A percentile compares a stretch with the other conserved stretches of the same genome.
phyloP scores from a whole-genome alignment of 441 rosid species.

The Arabidopsis hybrid region DNA sequence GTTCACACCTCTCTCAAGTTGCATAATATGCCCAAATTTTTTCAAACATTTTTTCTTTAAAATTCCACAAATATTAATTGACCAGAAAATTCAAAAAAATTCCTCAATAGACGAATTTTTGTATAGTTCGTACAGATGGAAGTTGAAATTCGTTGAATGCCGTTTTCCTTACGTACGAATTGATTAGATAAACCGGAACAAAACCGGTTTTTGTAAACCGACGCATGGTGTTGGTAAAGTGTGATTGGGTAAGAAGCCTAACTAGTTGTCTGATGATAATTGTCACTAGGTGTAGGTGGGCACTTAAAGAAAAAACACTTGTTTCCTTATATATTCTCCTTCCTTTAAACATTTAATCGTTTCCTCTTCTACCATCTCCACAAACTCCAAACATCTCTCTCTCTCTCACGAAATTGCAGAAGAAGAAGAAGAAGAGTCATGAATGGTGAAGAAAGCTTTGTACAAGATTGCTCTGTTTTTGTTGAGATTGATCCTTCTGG shows the following conservation, averaged over 20 bases:
- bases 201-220: constrained; percentile 34
- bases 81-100: background rate
- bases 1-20: constrained; percentile 19
- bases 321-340: constrained; percentile 32
- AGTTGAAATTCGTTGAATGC: constrained; percentile 7
- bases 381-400: constrained; percentile 35
- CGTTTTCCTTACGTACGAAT: constrained; percentile 17
- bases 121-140: background rate
- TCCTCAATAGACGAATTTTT: background rate
- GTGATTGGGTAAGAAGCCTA: constrained; percentile 49
- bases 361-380: constrained; percentile 43
- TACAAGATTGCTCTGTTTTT: constrained; percentile 49
- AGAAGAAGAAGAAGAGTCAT: constrained; percentile 18
- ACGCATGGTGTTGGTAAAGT: constrained; percentile 34
- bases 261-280: constrained; percentile 37
- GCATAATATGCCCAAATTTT: background rate
- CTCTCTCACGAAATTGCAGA: background rate
- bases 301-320: constrained; percentile 31
- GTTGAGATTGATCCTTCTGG: constrained; percentile 83
- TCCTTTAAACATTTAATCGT: constrained; percentile 19
- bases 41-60: constrained; percentile 8
- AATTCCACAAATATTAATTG: constrained; percentile 22
- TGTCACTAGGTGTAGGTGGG: constrained; percentile 42
- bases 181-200: constrained; percentile 2
- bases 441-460: constrained; percentile 42